Evolutionary conservation across 768 basidiomycete species (phyloP).

Genomic region (Auriscalpium vulgare): DNA sequence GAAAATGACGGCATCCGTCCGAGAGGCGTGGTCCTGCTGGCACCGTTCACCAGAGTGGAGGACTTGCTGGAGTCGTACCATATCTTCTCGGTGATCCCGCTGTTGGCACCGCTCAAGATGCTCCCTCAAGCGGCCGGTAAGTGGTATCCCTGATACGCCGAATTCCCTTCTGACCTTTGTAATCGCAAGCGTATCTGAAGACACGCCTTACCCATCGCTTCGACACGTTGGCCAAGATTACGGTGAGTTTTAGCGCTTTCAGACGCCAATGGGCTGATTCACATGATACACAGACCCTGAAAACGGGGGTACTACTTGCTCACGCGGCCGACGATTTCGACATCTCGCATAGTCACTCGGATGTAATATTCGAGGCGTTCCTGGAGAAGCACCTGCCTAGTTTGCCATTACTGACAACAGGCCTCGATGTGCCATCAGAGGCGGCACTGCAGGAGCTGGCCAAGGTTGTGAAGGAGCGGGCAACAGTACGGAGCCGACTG

Average conservation of each 20-base stretch:
- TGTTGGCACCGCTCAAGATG: constrained; percentile 60
- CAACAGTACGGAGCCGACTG: constrained; percentile 32
- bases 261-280: background rate
- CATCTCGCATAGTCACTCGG: constrained; percentile 65
- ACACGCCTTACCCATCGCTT: constrained; percentile 49
- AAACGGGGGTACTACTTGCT: constrained; percentile 59
- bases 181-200: constrained; percentile 40
- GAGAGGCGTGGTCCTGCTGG: constrained; percentile 33
- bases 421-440: constrained; percentile 18
- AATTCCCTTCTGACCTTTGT: background rate
- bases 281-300: constrained; percentile 41
- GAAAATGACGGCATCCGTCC: constrained; percentile 31
- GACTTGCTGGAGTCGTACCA: constrained; percentile 61
- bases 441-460: constrained; percentile 40
- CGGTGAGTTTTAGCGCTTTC: constrained; percentile 32
- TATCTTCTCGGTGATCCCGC: constrained; percentile 57
- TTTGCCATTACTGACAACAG: constrained; percentile 28
- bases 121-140: constrained; percentile 57
- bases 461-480: constrained; percentile 33
- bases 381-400: constrained; percentile 49
- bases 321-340: constrained; percentile 73
- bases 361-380: constrained; percentile 58
- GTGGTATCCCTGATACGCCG: constrained; percentile 21
- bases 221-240: constrained; percentile 53
- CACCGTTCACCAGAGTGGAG: constrained; percentile 28